phyloP scores from a whole-genome alignment of 192 early-diverging fungal species.

The Coemansia sp. region DNA sequence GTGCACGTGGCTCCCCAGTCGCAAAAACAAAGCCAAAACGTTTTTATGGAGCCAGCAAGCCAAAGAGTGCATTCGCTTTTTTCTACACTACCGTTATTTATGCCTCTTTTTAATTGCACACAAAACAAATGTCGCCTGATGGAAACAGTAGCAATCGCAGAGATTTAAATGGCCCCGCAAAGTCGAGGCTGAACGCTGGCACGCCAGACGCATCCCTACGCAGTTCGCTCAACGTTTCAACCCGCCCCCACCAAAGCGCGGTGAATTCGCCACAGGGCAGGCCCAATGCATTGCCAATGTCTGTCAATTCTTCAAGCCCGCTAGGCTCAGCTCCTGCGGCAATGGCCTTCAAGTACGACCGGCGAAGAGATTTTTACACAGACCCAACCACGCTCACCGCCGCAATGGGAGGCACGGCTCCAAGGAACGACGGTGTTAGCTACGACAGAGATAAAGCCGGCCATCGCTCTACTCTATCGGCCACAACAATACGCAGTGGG shows the following conservation, averaged over 20 bases:
- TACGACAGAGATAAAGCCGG: constrained; percentile 20
- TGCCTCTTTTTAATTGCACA: not conserved
- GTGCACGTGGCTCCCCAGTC: no score
- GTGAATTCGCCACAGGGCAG: not conserved
- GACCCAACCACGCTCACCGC: constrained; percentile 39
- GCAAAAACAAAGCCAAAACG: no score
- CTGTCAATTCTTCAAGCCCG: not conserved
- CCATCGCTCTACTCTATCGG: not conserved
- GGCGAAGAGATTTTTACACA: constrained; percentile 47
- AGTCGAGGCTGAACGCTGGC: not conserved
- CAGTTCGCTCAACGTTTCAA: constrained; percentile 1
- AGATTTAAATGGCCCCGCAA: not conserved
- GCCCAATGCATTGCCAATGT: not conserved
- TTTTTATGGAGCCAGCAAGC: not conserved
- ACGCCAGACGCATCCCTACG: not conserved
- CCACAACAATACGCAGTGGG: not conserved
- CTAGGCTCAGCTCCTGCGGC: constrained; percentile 35
- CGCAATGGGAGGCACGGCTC: constrained; percentile 38
- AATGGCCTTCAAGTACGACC: constrained; percentile 39
- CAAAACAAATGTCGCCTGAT: not conserved
- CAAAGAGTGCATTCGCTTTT: no score
- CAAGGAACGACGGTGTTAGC: constrained; percentile 32
- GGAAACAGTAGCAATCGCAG: not conserved
- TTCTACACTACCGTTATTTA: no score
- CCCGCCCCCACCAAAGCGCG: not conserved